Percentiles rank a stretch among this genome's conserved stretches.
phyloP scores from a whole-genome alignment of 108 stramenopile species.

The Skeletonema potamos region DNA sequence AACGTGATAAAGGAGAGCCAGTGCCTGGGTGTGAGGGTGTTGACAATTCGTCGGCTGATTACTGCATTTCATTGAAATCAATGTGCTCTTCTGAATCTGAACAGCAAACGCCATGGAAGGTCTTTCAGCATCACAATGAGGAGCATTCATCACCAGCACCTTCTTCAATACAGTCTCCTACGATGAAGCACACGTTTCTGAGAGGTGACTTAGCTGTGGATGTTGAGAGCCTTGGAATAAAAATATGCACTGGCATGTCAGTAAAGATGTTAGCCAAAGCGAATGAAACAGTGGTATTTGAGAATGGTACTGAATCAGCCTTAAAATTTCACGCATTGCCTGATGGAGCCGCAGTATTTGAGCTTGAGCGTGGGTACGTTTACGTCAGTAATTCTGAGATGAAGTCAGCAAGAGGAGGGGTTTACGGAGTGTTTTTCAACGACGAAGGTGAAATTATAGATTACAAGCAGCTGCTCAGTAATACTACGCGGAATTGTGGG shows the following conservation, averaged over 20 bases:
- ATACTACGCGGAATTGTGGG: slow-evolving; percentile 18
- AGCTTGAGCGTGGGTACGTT: slow-evolving; percentile 17
- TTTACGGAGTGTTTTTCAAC: slow-evolving; percentile 25
- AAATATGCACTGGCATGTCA: neutral
- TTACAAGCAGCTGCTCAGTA: slow-evolving; percentile 9
- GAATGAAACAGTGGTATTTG: neutral
- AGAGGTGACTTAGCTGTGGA: neutral
- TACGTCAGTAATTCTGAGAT: slow-evolving; percentile 40
- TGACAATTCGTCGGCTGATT: too few relatives aligned
- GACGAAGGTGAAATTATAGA: slow-evolving; percentile 1
- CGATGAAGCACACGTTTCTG: too few relatives aligned
- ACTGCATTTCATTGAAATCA: too few relatives aligned
- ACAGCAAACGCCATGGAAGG: too few relatives aligned
- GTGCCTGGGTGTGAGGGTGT: too few relatives aligned
- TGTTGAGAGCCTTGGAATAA: neutral
- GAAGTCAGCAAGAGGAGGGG: neutral
- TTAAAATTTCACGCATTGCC: slow-evolving; percentile 19
- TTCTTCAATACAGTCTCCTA: too few relatives aligned
- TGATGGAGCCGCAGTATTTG: slow-evolving; percentile 28
- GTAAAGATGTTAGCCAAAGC: neutral
- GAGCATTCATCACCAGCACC: too few relatives aligned
- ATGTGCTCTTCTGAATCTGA: too few relatives aligned
- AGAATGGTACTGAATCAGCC: neutral
- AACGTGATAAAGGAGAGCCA: too few relatives aligned
- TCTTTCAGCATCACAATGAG: too few relatives aligned